Base-by-base conservation (phyloP, 257 asterid genomes). In the Oldenlandia corymbosa region DNA sequence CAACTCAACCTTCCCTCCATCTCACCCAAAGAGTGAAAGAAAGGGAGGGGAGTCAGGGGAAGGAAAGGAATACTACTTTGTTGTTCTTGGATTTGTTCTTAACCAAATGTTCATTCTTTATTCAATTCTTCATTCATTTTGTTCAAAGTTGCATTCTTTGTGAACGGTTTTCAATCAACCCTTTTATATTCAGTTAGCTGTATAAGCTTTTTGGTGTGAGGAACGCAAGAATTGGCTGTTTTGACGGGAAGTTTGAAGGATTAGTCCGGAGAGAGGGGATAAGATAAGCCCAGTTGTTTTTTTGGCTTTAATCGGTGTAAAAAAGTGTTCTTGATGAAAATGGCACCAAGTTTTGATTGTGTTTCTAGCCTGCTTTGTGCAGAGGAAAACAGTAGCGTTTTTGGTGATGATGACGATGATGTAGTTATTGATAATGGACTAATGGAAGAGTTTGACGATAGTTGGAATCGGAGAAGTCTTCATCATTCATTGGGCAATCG, bases 311-410 rank as follows among this genome's bases (percentile, higher is more conserved):
- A n/a, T n/a, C n/a, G 37, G 12, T 27, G 24, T 20, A 1, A 28
- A 37, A 13, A 32, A 21, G 32, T 36, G 58, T 9, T 18, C 37
- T 36, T 65, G 65, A 49, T 26, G 58, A 60, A 53, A 57, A 79
- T 79, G 84, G 84, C 69, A 43, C 77, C 79, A 42, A 75, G 79
- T 67, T 41, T 72, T 58, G 82, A 77, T 67, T 74, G 51, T 74
- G 66, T 53, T 54, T 62, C 82, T 16, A 74, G 70, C 52, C 78
- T 80, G 50, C 73, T 80, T 16, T 80, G 83, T 61, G 60, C 85
- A 49, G 85, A 80, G 67, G 80, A 74, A 28, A 55, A 66, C 71
- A 68, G 57, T 56, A 63, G 55, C 27, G 59, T 76, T 39, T 68
- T 71, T 65, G 71, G 60, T 56, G 78, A 77, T 60, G 75, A 60